Evolutionary conservation across 2,329 filamentous ascomycete genomes (phyloP).

Genomic region (Ceratocystis alfenasii): DNA sequence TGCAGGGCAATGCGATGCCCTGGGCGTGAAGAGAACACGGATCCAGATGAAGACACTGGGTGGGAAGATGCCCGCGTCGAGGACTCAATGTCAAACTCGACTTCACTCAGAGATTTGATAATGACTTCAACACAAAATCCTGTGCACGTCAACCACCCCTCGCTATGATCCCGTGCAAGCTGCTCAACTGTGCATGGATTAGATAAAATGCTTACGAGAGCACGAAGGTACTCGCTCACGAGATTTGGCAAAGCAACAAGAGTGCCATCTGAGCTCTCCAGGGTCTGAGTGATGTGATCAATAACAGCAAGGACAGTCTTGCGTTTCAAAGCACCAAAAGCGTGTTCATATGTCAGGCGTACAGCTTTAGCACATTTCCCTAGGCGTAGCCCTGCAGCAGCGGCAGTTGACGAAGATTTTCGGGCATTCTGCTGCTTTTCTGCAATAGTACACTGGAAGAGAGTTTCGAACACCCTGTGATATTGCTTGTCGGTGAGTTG

Average conservation of each 20-base stretch:
- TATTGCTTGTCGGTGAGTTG: slow-evolving; percentile 63
- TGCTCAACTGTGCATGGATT: slow-evolving; percentile 71
- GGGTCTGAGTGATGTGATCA: slow-evolving; percentile 66
- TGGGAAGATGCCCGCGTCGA: slow-evolving; percentile 34
- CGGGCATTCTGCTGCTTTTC: slow-evolving; percentile 57
- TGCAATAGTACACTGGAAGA: slow-evolving; percentile 56
- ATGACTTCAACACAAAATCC: slow-evolving; percentile 61
- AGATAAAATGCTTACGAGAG: slow-evolving; percentile 56
- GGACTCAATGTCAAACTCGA: slow-evolving; percentile 27
- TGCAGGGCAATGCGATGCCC: slow-evolving; percentile 16
- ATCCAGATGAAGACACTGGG: slow-evolving; percentile 30
- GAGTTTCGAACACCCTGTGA: slow-evolving; percentile 64
- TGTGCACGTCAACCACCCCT: slow-evolving; percentile 56
- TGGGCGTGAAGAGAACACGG: slow-evolving; percentile 23
- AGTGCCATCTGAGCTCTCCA: slow-evolving; percentile 48
- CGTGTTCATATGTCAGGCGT: slow-evolving; percentile 58
- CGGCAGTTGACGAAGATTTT: slow-evolving; percentile 40
- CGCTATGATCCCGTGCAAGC: slow-evolving; percentile 43
- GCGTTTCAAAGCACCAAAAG: slow-evolving; percentile 53
- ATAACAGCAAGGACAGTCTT: slow-evolving; percentile 71
- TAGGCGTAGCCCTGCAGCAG: slow-evolving; percentile 45
- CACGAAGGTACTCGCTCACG: slow-evolving; percentile 65
- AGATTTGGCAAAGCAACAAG: slow-evolving; percentile 52
- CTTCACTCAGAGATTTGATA: slow-evolving; percentile 36
- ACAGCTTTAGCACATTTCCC: slow-evolving; percentile 58